phyloP scores from a whole-genome alignment of 2,329 filamentous ascomycete genomes.

The Sporothrix curviconia region DNA sequence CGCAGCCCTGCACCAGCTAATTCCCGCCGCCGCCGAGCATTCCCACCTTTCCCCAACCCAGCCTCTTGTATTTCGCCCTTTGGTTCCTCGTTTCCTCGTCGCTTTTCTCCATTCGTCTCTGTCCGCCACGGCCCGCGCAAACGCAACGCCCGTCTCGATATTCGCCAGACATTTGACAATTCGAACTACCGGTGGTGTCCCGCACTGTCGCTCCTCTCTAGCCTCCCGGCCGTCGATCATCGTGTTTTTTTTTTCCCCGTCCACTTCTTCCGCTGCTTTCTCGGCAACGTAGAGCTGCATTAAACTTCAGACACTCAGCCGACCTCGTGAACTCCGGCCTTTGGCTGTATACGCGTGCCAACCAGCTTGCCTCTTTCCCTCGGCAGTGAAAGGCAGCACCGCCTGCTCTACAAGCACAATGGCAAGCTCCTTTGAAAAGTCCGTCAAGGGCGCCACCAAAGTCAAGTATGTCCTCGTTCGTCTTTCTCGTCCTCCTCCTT shows the following conservation, averaged over 20 bases:
- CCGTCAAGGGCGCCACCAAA: conserved; percentile 97
- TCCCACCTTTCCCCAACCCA: conserved; percentile 12
- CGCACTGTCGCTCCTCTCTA: not conserved
- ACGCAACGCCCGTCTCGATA: too few relatives aligned
- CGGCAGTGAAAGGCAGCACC: not conserved
- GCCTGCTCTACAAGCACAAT: conserved; percentile 36
- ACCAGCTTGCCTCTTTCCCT: not conserved
- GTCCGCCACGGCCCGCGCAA: too few relatives aligned
- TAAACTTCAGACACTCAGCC: too few relatives aligned
- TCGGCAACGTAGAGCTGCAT: too few relatives aligned
- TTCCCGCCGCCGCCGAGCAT: conserved; percentile 16
- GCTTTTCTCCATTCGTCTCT: not conserved
- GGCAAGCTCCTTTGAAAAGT: conserved; percentile 94
- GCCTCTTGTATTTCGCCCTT: conserved; percentile 9
- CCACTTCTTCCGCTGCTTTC: not conserved
- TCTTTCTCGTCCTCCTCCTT: not conserved
- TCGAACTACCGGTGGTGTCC: not conserved
- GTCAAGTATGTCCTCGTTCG: conserved; percentile 60
- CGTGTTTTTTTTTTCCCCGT: not conserved
- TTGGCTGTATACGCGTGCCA: too few relatives aligned
- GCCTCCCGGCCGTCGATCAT: conserved; percentile 6
- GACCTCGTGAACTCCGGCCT: too few relatives aligned
- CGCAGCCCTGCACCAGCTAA: conserved; percentile 4
- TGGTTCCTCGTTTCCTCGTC: not conserved
- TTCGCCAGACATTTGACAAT: not conserved